Base-by-base conservation (phyloP, 768 basidiomycete species). In the Austroboletus eburneus region DNA sequence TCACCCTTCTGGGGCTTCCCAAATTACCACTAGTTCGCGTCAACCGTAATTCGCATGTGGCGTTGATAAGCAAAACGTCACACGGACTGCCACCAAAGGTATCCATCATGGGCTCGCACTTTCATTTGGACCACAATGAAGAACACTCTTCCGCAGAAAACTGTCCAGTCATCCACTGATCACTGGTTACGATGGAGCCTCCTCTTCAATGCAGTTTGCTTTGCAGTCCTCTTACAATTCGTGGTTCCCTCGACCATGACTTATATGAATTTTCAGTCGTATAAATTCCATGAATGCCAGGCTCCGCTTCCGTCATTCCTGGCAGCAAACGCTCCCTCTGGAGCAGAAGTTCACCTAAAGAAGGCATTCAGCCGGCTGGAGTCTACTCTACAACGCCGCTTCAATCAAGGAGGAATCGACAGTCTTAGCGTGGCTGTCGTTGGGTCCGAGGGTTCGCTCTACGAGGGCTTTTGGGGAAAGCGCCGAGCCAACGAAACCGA, bases 341-440 rank as follows among this genome's bases (percentile, higher is more conserved):
- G 42, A 45, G 9, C 40, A 10, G 57, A 57, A 32, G 3, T 12
- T 18, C 36, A 41, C 2, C 40, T 61, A 5, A 44, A 43, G 29
- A 5, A 54, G 17, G 42, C 49, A 10, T 43, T 61, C 3, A 3
- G 1, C 9, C 39, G 21, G 16, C 39, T 61, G 21, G 44, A 49
- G 14, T 39, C 45, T 18, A 41, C 6, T 14, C 35, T 63, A 2
- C 48, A 46, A 9, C 39, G 21, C 18, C 61, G 57, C 4, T 63
- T 63, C 3, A 52, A 62, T 9, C 25, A 59, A 48, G 57, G 57
- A 4, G 69, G 71, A 38, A 72, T 80, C 5, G 77, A 81, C 55
- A 74, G 74, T 45, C 63, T 81, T 20, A 69, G 74, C 1, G 57
- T 80, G 21, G 76, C 75, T 5, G 61, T 81, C 3, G 73, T 81